Evolutionary conservation across 306 rosid species (phyloP), one percentile per base, ranked within the genome.

Genomic region (Potentilla sterilis): DNA sequence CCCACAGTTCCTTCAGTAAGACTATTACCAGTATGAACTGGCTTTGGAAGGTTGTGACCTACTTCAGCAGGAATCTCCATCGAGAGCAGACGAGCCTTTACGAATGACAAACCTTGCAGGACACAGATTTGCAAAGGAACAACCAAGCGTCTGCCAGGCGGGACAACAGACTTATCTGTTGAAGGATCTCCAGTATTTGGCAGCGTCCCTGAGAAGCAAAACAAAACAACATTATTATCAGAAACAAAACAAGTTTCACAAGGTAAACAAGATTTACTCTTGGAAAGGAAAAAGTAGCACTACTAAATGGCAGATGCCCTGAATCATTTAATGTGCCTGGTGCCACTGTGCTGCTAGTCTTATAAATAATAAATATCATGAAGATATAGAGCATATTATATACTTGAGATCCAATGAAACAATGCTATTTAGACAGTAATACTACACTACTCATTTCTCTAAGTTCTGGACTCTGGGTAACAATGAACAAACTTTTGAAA

Each of bases 1-100:
- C 81, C 86, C 63, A 76, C 58, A 47, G 85, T 79, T 83, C 76
- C 86, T 77, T 77, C 93, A 38, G 62, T 62, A 63, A 85, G 84
- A 68, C 67, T 61, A 54, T 81, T 62, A 78, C 84, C 86, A 42
- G 67, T 41, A 55, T 81, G 82, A 67, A 81, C 86, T 44, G 84
- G 76, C 71, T 74, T 84, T 3, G 93, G 92, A 87, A 96, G 91
- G 82, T 69, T 85, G 81, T 90, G 89, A 70, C 97, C 89, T 72
- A 96, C 93, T 65, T 89, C 89, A 42, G 98, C 99, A 70, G 99
- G 98, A 90, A 96, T 90, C 71, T 96, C 99, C 99, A 96, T 92
- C 22, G 97, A 92, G 76, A 96, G 98, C 83, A 96, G 85, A 63
- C 88, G 90, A 71, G 99, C 99, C 86, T 92, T 96, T 12, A 92